Base-by-base conservation (phyloP, 148 eudicot species). In the Chenopodium berlandieri region DNA sequence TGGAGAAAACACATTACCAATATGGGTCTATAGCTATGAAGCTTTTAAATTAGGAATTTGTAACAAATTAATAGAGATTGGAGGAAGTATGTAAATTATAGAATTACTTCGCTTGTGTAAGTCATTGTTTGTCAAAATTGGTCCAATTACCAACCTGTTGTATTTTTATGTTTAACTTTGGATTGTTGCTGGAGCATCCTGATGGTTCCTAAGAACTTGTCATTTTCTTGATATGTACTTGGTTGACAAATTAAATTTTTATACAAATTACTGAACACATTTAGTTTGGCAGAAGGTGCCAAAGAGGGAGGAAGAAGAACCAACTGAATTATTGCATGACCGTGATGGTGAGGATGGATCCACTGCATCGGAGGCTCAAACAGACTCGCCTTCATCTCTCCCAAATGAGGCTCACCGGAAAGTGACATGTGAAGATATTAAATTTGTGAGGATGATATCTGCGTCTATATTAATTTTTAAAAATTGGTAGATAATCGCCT, bases 331-430 rank as follows among this genome's bases (percentile, higher is more conserved):
- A 52, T 70, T 79, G 75, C 66, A 68, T 31, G 64, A 31, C 17
- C 44, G 30, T 17, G 74, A 78, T 17, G 75, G 46, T 20, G 66
- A 78, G 64, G 64, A 70, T 73, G 32, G 37, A 20, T 34, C 66
- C 52, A 52, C 32, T 52, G 75, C 66, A 34, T 52, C 75, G 1
- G 67, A 69, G 46, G 66, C 81, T 69, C 81, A 69, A 54, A 52
- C 67, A 5, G 81, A 54, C 67, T 79, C 80, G 30, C 56, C 6
- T 67, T 78, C 63, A 66, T 78, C 80, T 62, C 47, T 8, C 40
- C 23, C 75, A 13, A 73, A 44, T 20, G 10, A 73, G 11, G 77
- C 30, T 32, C 13, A 20, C 70, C 11, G 17, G n/a, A 62, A 80
- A 62, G 60, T 72, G 31, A 52, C 75, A 32, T 31, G 2, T 40